Percentiles rank a stretch among this genome's conserved stretches.
Conservation (phyloP, 352 stramenopile species). For the Globisporangium megalacanthum region DNA sequence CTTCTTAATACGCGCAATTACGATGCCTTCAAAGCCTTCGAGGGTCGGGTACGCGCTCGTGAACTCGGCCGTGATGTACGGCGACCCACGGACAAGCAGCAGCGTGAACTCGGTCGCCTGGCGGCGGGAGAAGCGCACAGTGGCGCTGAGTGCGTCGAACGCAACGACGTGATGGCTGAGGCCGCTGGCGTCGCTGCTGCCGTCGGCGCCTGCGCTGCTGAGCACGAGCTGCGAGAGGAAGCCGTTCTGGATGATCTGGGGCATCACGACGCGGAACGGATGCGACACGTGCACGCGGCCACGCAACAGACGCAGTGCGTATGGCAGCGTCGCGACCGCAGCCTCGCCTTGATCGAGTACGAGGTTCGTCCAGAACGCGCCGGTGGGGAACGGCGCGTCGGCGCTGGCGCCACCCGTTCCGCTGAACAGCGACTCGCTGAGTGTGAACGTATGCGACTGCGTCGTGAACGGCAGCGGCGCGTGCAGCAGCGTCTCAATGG, state of each 20-base stretch:
- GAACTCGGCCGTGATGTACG: constrained; percentile 77
- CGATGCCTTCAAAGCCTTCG: constrained; percentile 41
- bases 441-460: constrained; percentile 40
- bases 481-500: constrained; percentile 4
- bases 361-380: constrained; percentile 80
- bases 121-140: constrained; percentile 45
- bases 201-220: constrained; percentile 12
- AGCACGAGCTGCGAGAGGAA: constrained; percentile 69
- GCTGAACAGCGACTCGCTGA: constrained; percentile 39
- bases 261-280: constrained; percentile 72
- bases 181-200: constrained; percentile 1
- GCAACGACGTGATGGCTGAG: constrained; percentile 49
- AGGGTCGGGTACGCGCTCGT: constrained; percentile 42
- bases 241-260: constrained; percentile 52
- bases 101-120: constrained; percentile 37
- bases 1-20: constrained; percentile 45
- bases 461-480: constrained; percentile 45
- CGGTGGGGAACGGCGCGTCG: constrained; percentile 69
- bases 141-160: constrained; percentile 68
- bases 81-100: constrained; percentile 70
- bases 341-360: constrained; percentile 59
- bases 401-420: not conserved
- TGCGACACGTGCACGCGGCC: constrained; percentile 68
- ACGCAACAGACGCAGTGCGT: constrained; percentile 47
- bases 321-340: constrained; percentile 61